Evolutionary conservation across 2,329 filamentous ascomycete genomes (phyloP).

Genomic region (Ophiosphaerella narmari): DNA sequence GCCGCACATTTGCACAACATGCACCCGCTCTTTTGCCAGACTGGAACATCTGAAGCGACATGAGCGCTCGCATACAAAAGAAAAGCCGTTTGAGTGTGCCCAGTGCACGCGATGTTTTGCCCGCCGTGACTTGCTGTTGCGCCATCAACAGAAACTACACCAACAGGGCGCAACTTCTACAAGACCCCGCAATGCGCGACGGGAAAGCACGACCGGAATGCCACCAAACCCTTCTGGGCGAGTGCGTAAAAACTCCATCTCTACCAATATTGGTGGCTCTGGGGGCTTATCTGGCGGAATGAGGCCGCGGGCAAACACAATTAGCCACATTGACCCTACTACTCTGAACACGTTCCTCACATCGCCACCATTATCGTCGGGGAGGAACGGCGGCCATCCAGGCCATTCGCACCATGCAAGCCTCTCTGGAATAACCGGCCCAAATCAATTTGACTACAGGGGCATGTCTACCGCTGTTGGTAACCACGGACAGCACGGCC

Average conservation of each 20-base stretch:
- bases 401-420: constrained; percentile 74
- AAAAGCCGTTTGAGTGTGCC: constrained; percentile 97
- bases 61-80: constrained; percentile 96
- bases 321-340: constrained; percentile 84
- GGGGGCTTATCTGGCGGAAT: constrained; percentile 60
- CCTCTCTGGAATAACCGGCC: constrained; percentile 65
- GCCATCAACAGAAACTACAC: constrained; percentile 98
- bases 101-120: constrained; percentile 96
- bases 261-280: constrained; percentile 55
- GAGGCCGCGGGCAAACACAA: constrained; percentile 91
- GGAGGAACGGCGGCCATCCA: constrained; percentile 56
- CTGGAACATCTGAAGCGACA: constrained; percentile 97
- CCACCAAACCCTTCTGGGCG: constrained; percentile 70
- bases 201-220: constrained; percentile 82
- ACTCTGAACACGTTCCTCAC: constrained; percentile 72
- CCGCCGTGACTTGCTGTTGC: constrained; percentile 83
- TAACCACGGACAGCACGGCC: constrained; percentile 68
- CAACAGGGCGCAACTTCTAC: constrained; percentile 88
- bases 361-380: constrained; percentile 54
- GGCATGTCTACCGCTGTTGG: constrained; percentile 72
- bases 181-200: constrained; percentile 77
- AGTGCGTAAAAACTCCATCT: constrained; percentile 91
- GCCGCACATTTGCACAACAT: constrained; percentile 91
- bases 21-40: constrained; percentile 88
- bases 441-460: constrained; percentile 66